Evolutionary conservation across 768 basidiomycete species (phyloP), one percentile per base, ranked within the genome.

Genomic region (Tylopilus cervinicoccineus): DNA sequence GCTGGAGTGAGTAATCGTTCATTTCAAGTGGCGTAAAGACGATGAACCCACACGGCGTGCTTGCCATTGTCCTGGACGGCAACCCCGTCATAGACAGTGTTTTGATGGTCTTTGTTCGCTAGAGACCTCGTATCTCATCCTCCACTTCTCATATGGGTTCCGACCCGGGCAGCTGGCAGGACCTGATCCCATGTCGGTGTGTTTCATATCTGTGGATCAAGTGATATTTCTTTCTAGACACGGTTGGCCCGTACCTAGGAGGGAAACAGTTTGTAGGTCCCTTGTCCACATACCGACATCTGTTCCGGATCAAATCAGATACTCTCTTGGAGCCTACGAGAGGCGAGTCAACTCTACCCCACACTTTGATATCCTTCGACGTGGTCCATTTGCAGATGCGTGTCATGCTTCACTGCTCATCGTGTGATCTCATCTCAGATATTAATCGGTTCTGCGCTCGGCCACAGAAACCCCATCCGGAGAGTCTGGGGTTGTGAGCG

Each of bases 1-100:
- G 61, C 50, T 55, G 48, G 41, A 44, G 50, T 45, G 51, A 60
- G 65, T 67, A 65, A 65, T 59, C n/a, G 50, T 52, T 56, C 59
- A 53, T 63, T 55, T 34, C 50, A 43, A 22, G 48, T 47, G 58
- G 54, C 54, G 52, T 52, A 47, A 55, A 28, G 45, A 40, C 48
- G 45, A 56, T 43, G 48, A 52, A 61, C 45, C 46, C 9, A 39
- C 37, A 38, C 54, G 42, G 48, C 51, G 34, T 49, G 52, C 48
- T 24, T 19, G 31, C 22, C 13, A 9, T 14, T 17, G 29, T 24
- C 14, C 28, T 33, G 39, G 40, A 39, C 9, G 31, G 47, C 28
- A 13, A 54, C 39, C 26, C 33, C 36, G 8, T n/a, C n/a, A 16
- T 10, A n/a, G 20, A 19, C 31, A n/a, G n/a, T n/a, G 5, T 48